Percentiles rank a stretch among this genome's conserved stretches.
Conservation (phyloP, 2,329 filamentous ascomycete genomes). For the Rasamsonia emersonii region DNA sequence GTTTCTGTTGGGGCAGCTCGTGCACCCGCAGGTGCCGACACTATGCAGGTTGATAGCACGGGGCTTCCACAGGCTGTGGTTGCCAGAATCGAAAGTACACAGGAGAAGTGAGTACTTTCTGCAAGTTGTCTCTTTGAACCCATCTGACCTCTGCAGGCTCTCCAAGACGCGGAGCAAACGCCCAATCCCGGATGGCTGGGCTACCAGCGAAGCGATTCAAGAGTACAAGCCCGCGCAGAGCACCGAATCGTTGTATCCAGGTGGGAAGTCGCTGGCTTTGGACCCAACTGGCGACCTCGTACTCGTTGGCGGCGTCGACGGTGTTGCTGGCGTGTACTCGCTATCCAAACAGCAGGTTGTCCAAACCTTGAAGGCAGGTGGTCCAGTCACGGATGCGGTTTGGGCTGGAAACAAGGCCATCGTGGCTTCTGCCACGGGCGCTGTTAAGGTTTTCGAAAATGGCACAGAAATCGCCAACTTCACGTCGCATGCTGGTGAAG, state of each 20-base stretch:
- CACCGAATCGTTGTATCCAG: conserved; percentile 53
- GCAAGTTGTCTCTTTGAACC: neutral
- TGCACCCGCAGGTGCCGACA: conserved; percentile 56
- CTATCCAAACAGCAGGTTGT: conserved; percentile 68
- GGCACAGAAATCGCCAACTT: conserved; percentile 62
- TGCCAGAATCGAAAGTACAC: conserved; percentile 68
- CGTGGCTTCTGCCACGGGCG: conserved; percentile 65
- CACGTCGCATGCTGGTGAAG: conserved; percentile 73
- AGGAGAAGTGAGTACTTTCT: conserved; percentile 57
- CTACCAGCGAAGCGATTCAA: conserved; percentile 61
- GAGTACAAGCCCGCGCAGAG: conserved; percentile 46
- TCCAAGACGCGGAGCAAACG: conserved; percentile 87
- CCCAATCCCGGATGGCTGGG: conserved; percentile 76
- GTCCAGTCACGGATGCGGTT: conserved; percentile 57
- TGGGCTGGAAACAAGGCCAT: conserved; percentile 58
- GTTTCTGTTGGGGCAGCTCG: conserved; percentile 60
- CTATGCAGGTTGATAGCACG: conserved; percentile 85
- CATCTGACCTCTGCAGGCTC: conserved; percentile 47
- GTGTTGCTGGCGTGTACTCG: conserved; percentile 69
- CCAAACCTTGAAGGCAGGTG: conserved; percentile 54
- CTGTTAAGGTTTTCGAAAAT: conserved; percentile 69
- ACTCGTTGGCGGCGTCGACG: conserved; percentile 66
- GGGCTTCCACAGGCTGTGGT: conserved; percentile 64
- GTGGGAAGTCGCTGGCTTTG: conserved; percentile 49
- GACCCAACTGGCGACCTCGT: conserved; percentile 56